Conservation (phyloP, 2,329 filamentous ascomycete species). For the Pestalotiopsis sp. region DNA sequence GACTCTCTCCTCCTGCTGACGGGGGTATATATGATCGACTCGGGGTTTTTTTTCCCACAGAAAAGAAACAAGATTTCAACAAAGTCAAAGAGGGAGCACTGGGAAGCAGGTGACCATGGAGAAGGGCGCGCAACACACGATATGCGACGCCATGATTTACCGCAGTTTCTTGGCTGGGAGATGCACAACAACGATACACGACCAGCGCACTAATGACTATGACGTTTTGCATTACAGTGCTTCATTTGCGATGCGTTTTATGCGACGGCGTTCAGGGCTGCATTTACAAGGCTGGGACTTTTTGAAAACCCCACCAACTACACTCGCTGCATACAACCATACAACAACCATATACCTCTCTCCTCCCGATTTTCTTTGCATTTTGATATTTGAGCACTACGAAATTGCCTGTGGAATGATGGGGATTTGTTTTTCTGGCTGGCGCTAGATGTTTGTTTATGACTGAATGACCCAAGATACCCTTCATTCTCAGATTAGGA, state of each 20-base stretch:
- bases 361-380: constrained; percentile 13
- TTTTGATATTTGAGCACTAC: neutral
- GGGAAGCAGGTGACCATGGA: neutral
- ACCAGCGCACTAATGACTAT: constrained; percentile 10
- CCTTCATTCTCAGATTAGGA: constrained; percentile 30
- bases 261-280: constrained; percentile 25
- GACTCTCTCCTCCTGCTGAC: neutral
- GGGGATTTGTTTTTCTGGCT: neutral
- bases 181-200: constrained; percentile 15
- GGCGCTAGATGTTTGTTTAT: constrained; percentile 19
- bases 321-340: constrained; percentile 30
- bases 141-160: neutral
- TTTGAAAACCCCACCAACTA: constrained; percentile 20
- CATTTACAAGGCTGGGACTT: constrained; percentile 17
- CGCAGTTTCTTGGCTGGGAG: too few species aligned
- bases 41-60: neutral
- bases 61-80: neutral
- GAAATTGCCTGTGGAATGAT: neutral
- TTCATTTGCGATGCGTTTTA: constrained; percentile 8
- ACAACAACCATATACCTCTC: constrained; percentile 11
- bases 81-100: neutral
- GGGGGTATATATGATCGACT: neutral
- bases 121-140: neutral
- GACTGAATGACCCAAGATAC: constrained; percentile 32
- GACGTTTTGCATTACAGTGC: neutral